These are phyloP conservation scores for Vinca minor DNA, from an alignment of 257 asterid genomes.

Conservation along the genomic window DNA sequence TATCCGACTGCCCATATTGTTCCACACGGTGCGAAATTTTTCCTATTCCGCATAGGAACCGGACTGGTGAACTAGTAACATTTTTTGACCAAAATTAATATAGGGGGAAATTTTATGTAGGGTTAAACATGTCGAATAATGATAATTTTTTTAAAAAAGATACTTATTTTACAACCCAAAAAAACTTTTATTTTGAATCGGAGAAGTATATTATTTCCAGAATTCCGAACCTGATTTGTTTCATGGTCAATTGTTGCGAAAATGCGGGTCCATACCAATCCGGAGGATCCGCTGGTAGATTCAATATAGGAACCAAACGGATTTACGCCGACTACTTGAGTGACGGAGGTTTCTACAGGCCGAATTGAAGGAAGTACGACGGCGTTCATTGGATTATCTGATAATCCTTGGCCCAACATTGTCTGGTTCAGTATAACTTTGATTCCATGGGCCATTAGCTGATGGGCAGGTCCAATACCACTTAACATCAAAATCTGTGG, in stretches of 20 bases:
- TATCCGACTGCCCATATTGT: too few species aligned
- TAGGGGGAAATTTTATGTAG: too few species aligned
- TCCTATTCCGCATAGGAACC: too few species aligned
- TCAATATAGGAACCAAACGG: constrained; percentile 48
- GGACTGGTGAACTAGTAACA: too few species aligned
- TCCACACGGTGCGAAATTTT: too few species aligned
- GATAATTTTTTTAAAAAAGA: too few species aligned
- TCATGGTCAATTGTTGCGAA: constrained; percentile 19
- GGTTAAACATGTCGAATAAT: too few species aligned
- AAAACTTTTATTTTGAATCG: too few species aligned
- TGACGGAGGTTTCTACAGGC: constrained; percentile 45
- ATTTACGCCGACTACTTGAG: constrained; percentile 56
- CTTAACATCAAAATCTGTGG: constrained; percentile 72
- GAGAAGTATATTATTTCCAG: background rate
- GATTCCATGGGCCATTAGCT: constrained; percentile 21
- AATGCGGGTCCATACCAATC: constrained; percentile 27
- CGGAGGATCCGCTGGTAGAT: constrained; percentile 44
- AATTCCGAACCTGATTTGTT: constrained; percentile 40
- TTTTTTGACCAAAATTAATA: too few species aligned
- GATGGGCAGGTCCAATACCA: constrained; percentile 40
- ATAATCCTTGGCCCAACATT: constrained; percentile 66
- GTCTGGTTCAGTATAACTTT: constrained; percentile 31
- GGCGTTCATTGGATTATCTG: constrained; percentile 72
- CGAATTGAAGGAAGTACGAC: constrained; percentile 47
- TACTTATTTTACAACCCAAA: too few species aligned